Percentiles rank a stretch among this genome's conserved stretches.
These are phyloP conservation scores for Diaporthe sp. DNA, from an alignment of 2,329 filamentous ascomycete species.

Conservation along the genomic window DNA sequence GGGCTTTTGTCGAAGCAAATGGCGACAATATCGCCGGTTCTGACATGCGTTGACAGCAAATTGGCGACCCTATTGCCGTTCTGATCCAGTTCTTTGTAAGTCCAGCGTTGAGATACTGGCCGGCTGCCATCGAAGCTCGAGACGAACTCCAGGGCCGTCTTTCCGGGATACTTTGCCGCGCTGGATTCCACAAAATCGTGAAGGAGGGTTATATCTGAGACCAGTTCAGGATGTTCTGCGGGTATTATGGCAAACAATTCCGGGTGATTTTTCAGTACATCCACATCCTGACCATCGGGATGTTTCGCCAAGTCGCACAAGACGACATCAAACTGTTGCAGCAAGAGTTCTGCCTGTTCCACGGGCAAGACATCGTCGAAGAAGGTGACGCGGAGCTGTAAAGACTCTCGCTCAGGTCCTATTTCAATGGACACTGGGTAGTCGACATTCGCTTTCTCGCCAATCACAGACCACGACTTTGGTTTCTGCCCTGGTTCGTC, in stretches of 20 bases:
- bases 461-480: constrained; percentile 70
- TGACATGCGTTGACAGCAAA: constrained; percentile 66
- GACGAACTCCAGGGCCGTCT: constrained; percentile 82
- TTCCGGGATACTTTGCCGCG: constrained; percentile 68
- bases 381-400: constrained; percentile 78
- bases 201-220: constrained; percentile 71
- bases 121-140: constrained; percentile 63
- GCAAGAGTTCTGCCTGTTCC: constrained; percentile 76
- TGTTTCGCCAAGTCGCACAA: constrained; percentile 71
- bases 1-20: constrained; percentile 89
- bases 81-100: constrained; percentile 78
- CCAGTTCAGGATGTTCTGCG: constrained; percentile 69
- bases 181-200: constrained; percentile 84
- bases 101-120: constrained; percentile 73
- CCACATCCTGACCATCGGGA: constrained; percentile 57
- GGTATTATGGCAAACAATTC: constrained; percentile 76
- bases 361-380: constrained; percentile 74
- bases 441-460: constrained; percentile 79
- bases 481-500: constrained; percentile 43
- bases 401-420: constrained; percentile 65
- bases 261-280: constrained; percentile 51
- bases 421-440: constrained; percentile 88
- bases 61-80: constrained; percentile 81
- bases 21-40: constrained; percentile 75
- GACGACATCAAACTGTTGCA: constrained; percentile 79